These are phyloP conservation scores for Schrenkiella parvula DNA, from an alignment of 345 rosid genomes.

Conservation along the genomic window DNA sequence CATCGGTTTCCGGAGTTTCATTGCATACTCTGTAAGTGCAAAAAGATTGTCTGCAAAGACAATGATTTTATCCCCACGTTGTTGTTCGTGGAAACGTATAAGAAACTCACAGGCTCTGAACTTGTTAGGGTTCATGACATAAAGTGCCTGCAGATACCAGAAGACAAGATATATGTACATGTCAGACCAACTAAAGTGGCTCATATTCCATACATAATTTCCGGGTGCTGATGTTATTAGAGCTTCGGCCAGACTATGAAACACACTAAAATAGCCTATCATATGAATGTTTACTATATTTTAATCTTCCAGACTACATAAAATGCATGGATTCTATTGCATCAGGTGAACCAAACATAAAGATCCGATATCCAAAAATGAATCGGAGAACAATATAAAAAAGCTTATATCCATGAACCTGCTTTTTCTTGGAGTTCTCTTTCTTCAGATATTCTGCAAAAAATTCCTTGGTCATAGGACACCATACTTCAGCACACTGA, in stretches of 20 bases:
- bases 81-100: conserved; percentile 86
- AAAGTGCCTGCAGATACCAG: conserved; percentile 65
- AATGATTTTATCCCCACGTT: conserved; percentile 90
- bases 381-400: background rate
- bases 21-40: conserved; percentile 88
- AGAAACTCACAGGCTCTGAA: conserved; percentile 96
- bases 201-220: background rate
- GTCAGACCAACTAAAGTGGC: conserved; percentile 1
- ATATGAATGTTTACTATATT: background rate
- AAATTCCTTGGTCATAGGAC: conserved; percentile 98
- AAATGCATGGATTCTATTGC: background rate
- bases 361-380: background rate
- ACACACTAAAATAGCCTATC: background rate
- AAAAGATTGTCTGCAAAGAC: conserved; percentile 96
- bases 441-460: conserved; percentile 93
- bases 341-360: background rate
- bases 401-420: conserved; percentile 42
- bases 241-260: background rate
- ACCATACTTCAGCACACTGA: conserved; percentile 99
- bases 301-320: background rate
- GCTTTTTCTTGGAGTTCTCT: conserved; percentile 93
- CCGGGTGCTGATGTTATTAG: background rate
- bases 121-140: conserved; percentile 98
- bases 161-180: conserved; percentile 13
- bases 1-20: conserved; percentile 94